Base-by-base conservation (phyloP, 2,329 filamentous ascomycete species). In the Ophiostoma angusticollis region DNA sequence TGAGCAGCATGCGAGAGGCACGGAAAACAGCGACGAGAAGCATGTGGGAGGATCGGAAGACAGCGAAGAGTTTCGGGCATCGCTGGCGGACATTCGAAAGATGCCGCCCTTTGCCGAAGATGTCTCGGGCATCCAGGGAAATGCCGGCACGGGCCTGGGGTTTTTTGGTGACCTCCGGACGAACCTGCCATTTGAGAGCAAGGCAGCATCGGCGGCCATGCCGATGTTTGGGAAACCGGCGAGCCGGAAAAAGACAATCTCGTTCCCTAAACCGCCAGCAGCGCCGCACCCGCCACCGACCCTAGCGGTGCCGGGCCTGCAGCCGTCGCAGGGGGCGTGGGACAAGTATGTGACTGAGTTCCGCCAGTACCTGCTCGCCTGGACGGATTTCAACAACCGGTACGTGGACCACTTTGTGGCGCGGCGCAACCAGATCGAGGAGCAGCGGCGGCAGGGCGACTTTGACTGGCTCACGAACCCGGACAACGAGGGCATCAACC, bases 81-180 rank as follows among this genome's bases (percentile, higher is more conserved):
- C 56, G n/a, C 61, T 77, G 43, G 57, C 63, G 6, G 72, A 76
- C 24, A 56, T 77, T 21, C 64, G 62, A 45, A 73, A 74, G 17
- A 65, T 74, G 6, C 68, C 72, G 22, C 72, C 72, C 0, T 68
- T 75, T 22, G 55, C 61, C 1, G 61, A 65, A 18, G 57, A 62
- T n/a, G 54, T 58, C 7, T 30, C 39, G 7, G 44, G 46, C 14
- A 36, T 46, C 18, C 37, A 36, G 13, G 45, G 45, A 31, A 27
- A 28, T 9, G 23, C 35, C 5, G 46, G 46, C 4, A 54, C 56
- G 0, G 72, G 72, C 0, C 58, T 77, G 2, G 60, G 60, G 22
- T 76, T 72, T 0, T 65, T 78, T 31, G 57, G 58, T 9, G 74
- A 76, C 35, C 52, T 80, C 36, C 67, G 69, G 48, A 64, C 69